phyloP scores from a whole-genome alignment of 2,329 filamentous ascomycete species.

The Neofusicoccum laricinum region DNA sequence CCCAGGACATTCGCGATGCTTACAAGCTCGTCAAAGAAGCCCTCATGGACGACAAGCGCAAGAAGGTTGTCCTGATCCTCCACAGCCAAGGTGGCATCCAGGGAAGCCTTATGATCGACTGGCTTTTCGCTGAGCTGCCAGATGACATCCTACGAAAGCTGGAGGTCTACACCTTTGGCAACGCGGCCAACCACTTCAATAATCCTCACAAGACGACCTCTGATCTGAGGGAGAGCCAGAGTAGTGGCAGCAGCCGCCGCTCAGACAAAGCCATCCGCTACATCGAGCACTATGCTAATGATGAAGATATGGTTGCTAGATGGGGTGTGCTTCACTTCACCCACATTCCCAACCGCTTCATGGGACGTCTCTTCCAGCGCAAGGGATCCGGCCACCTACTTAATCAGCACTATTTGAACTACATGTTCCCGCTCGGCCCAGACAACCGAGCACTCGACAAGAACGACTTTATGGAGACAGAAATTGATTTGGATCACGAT shows the following conservation, averaged over 20 bases:
- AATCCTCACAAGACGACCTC: slow-evolving; percentile 54
- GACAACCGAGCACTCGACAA: slow-evolving; percentile 48
- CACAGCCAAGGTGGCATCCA: slow-evolving; percentile 79
- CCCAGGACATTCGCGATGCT: slow-evolving; percentile 54
- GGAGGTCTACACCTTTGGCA: slow-evolving; percentile 75
- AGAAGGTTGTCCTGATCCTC: slow-evolving; percentile 70
- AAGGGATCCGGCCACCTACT: slow-evolving; percentile 35
- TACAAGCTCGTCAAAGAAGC: slow-evolving; percentile 64
- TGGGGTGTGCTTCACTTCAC: slow-evolving; percentile 73
- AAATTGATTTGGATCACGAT: slow-evolving; percentile 20
- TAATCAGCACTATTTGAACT: slow-evolving; percentile 60
- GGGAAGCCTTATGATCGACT: slow-evolving; percentile 70
- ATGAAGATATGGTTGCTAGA: slow-evolving; percentile 68
- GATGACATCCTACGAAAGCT: slow-evolving; percentile 23
- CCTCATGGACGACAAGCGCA: slow-evolving; percentile 59
- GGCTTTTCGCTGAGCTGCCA: slow-evolving; percentile 64
- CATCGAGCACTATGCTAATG: slow-evolving; percentile 79
- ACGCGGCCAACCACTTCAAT: slow-evolving; percentile 78
- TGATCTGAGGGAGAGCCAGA: not conserved
- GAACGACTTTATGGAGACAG: slow-evolving; percentile 62
- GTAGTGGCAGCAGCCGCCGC: slow-evolving; percentile 26
- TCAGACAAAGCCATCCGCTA: slow-evolving; percentile 56
- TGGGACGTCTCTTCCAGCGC: slow-evolving; percentile 48
- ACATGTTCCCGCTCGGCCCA: slow-evolving; percentile 56
- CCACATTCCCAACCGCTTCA: slow-evolving; percentile 49